These are phyloP conservation scores for Trichocomaceae sp. DNA, from an alignment of 2,329 filamentous ascomycete species.

Conservation along the genomic window DNA sequence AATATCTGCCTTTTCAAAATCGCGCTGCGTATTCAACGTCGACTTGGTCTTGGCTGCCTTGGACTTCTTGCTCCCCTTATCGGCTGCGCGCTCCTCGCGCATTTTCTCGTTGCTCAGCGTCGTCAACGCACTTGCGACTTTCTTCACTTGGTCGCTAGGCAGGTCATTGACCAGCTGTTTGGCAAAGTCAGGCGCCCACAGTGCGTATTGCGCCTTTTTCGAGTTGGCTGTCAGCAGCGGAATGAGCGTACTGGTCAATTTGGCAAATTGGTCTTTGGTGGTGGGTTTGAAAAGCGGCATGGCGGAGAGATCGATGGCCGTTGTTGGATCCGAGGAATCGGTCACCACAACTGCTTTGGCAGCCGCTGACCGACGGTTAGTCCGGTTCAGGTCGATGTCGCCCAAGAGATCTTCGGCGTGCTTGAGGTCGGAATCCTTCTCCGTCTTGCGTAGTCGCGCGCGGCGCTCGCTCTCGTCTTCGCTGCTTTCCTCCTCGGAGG, in stretches of 20 bases:
- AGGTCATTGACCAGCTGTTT: constrained; percentile 84
- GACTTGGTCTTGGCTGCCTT: constrained; percentile 97
- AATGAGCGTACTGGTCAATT: constrained; percentile 68
- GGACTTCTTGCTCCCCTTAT: constrained; percentile 92
- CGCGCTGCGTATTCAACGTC: constrained; percentile 60
- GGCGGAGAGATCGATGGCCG: constrained; percentile 71
- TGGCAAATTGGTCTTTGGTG: constrained; percentile 79
- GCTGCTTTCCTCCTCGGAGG: constrained; percentile 49
- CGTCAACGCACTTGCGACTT: constrained; percentile 81
- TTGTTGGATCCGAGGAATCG: constrained; percentile 65
- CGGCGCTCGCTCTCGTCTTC: constrained; percentile 66
- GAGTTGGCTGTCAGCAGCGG: constrained; percentile 67
- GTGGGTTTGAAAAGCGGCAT: constrained; percentile 83
- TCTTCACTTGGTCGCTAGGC: constrained; percentile 92
- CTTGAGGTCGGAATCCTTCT: constrained; percentile 81
- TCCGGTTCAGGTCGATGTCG: constrained; percentile 64
- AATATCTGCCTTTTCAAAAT: constrained; percentile 56
- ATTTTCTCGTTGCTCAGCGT: constrained; percentile 94
- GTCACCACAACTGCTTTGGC: constrained; percentile 58
- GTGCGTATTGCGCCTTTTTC: constrained; percentile 83
- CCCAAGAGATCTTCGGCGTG: constrained; percentile 91
- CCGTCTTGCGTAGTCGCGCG: constrained; percentile 66
- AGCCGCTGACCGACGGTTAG: constrained; percentile 50
- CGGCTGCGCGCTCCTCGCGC: constrained; percentile 92
- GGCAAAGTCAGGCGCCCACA: constrained; percentile 85